Percentiles rank a stretch among this genome's conserved stretches.
phyloP scores from a whole-genome alignment of 352 stramenopile genomes.

The Phytophthora pistaciae region DNA sequence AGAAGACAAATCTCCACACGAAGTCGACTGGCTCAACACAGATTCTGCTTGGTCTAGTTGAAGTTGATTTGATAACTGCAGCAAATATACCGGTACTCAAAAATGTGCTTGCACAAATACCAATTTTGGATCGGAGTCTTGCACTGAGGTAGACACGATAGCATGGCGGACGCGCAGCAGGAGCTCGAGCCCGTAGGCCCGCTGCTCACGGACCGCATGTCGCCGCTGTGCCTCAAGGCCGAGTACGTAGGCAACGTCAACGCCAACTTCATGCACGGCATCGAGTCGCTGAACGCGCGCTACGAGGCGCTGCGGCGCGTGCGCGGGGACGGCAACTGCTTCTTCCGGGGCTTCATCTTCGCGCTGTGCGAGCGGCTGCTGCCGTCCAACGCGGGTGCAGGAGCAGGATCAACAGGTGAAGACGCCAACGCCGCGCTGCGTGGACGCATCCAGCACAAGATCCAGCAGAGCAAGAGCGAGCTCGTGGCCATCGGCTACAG shows the following conservation, averaged over 20 bases:
- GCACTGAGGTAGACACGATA: too few species aligned
- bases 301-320: conserved; percentile 87
- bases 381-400: neutral
- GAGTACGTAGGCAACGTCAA: conserved; percentile 85
- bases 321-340: conserved; percentile 93
- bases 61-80: neutral
- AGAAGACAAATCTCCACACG: conserved; percentile 22
- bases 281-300: conserved; percentile 63
- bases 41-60: neutral
- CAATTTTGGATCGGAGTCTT: neutral
- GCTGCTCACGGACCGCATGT: conserved; percentile 68
- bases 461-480: conserved; percentile 74
- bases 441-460: conserved; percentile 60
- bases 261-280: conserved; percentile 75
- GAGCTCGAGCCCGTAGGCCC: conserved; percentile 13
- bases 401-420: neutral
- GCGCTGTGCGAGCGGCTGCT: conserved; percentile 85
- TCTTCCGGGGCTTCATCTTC: conserved; percentile 93
- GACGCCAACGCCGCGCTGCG: conserved; percentile 30
- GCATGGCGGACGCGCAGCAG: neutral
- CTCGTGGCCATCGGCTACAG: conserved; percentile 91
- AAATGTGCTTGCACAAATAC: neutral
- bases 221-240: conserved; percentile 61
- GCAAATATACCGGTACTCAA: neutral
- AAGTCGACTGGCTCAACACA: conserved; percentile 31